phyloP scores from a whole-genome alignment of 202 grass and related monocot species.

The Musa balbisiana region DNA sequence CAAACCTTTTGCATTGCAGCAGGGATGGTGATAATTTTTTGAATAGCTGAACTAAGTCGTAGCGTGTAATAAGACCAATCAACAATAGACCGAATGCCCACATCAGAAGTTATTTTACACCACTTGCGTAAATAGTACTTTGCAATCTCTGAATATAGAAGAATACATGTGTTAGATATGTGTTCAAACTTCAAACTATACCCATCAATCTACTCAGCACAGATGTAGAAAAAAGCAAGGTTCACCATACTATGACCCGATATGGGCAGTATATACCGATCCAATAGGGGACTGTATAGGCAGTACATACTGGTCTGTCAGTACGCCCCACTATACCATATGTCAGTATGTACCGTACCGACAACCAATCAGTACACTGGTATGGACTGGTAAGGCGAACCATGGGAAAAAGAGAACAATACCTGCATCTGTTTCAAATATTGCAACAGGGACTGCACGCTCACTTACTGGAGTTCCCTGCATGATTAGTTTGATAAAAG shows the following conservation, averaged over 20 bases:
- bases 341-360: background rate
- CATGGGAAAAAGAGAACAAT: constrained; percentile 20
- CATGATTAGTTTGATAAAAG: constrained; percentile 35
- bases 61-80: constrained; percentile 99
- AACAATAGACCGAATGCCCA: constrained; percentile 66
- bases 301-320: too few species aligned
- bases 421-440: constrained; percentile 96
- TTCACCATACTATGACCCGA: too few species aligned
- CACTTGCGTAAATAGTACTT: constrained; percentile 89
- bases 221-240: too few species aligned
- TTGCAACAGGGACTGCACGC: constrained; percentile 85
- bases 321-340: too few species aligned
- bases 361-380: background rate
- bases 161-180: constrained; percentile 9
- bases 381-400: background rate
- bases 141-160: constrained; percentile 48
- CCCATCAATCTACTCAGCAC: background rate
- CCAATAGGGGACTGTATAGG: too few species aligned
- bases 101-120: constrained; percentile 82
- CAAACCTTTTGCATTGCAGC: constrained; percentile 96
- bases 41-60: constrained; percentile 78
- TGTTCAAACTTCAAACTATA: background rate
- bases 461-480: constrained; percentile 97
- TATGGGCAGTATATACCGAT: too few species aligned
- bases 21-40: constrained; percentile 99